A percentile compares a stretch with the other conserved stretches of the same genome.
phyloP scores from a whole-genome alignment of 192 early-diverging fungal genomes.

The Rhizophagus sp. region DNA sequence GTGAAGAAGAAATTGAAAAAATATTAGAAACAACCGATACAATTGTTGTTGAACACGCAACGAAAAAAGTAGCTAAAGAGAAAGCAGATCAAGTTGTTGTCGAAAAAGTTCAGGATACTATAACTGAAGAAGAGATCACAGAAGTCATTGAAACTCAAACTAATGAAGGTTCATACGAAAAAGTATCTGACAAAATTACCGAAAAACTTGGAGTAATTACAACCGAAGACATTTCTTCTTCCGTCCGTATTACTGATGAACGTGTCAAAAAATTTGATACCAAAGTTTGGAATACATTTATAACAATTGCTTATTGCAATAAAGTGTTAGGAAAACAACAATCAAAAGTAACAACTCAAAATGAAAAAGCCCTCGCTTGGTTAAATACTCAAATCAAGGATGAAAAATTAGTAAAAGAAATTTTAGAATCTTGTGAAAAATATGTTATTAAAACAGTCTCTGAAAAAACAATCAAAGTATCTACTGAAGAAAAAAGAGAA shows the following conservation, averaged over 20 bases:
- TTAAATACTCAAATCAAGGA: background rate
- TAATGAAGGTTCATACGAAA: background rate
- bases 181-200: background rate
- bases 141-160: background rate
- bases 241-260: background rate
- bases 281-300: background rate
- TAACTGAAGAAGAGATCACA: background rate
- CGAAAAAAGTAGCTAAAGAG: background rate
- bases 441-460: background rate
- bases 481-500: too few relatives aligned
- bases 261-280: background rate
- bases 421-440: background rate
- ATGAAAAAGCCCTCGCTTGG: background rate
- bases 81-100: background rate
- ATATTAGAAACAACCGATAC: background rate
- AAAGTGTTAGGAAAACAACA: background rate
- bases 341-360: background rate
- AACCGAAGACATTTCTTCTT: background rate
- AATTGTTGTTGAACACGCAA: background rate
- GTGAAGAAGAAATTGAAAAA: background rate
- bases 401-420: background rate
- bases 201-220: background rate
- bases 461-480: too few relatives aligned
- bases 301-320: background rate
- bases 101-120: background rate